These are phyloP conservation scores for Penstemon newberryi DNA, from an alignment of 257 asterid species.

Conservation along the genomic window DNA sequence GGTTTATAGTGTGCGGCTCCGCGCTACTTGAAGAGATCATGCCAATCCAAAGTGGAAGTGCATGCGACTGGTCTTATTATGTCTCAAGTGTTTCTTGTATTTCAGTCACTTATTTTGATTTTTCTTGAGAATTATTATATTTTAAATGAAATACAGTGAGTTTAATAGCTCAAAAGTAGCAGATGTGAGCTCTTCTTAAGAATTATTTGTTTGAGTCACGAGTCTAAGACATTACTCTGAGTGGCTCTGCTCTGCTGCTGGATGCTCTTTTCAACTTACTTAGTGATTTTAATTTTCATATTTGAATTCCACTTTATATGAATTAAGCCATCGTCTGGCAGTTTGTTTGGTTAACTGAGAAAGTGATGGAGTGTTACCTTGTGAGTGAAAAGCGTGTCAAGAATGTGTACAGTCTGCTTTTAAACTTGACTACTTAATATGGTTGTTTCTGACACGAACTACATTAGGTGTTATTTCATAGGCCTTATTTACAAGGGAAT, in stretches of 20 bases:
- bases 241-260: conserved; percentile 15
- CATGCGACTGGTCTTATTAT: neutral
- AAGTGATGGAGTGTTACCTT: conserved; percentile 9
- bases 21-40: neutral
- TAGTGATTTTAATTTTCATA: conserved; percentile 3
- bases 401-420: neutral
- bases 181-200: conserved; percentile 9
- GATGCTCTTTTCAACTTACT: neutral
- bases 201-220: conserved; percentile 1
- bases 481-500: neutral
- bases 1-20: neutral
- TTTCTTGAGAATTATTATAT: neutral
- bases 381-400: conserved; percentile 16
- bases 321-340: neutral
- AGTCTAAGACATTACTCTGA: neutral
- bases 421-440: neutral
- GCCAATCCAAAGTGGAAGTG: neutral
- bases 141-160: neutral
- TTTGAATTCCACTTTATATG: neutral
- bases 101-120: neutral
- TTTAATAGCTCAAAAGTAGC: conserved; percentile 10
- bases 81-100: neutral
- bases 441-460: neutral
- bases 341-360: conserved; percentile 9
- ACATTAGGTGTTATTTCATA: neutral